Base-by-base conservation (phyloP, 352 stramenopile species). In the Phytophthora melonis region DNA sequence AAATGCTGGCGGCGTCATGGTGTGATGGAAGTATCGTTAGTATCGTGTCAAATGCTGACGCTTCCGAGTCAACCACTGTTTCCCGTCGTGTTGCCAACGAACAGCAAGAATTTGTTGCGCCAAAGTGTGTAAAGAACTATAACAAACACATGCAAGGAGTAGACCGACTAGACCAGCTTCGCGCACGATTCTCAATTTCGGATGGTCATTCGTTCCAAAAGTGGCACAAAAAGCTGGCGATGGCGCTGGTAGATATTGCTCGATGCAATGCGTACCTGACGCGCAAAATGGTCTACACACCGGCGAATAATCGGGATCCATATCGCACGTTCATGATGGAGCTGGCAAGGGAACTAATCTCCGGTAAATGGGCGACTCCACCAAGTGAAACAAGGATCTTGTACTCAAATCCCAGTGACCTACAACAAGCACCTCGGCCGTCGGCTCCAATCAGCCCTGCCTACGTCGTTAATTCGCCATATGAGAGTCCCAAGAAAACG, bases 101-200 rank as follows among this genome's bases (percentile, higher is more conserved):
- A 25, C 41, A 32, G 1, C 41, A 59, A 27, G 1, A 23, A 32
- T 80, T 80, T 54, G 58, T 52, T 41, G 68, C 64, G 11, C 70
- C 70, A 5, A 71, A 23, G 34, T 71, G 58, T 43, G 52, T 80
- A 5, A 69, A 66, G 14, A 25, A 74, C 16, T 82, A 79, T 60
- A 82, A 80, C 41, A 2, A 65, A 13, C 8, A 77, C 43, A 85
- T 85, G 74, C 68, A 82, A 27, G 78, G 69, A 0, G 75, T 85
- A 0, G 68, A 85, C 21, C 47, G 56, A 5, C 30, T 71, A 18
- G 64, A 61, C 39, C 45, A 61, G 21, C 16, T 60, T 34, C 32
- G 78, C 16, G 56, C 32, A 30, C 23, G 25, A 18, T 82, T 79
- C 53, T 85, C 59, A 23, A 18, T 82, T 58, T 66, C 70, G 0